Conservation (phyloP, 805 yeast genomes). For the Blastobotrys peoriensis region DNA sequence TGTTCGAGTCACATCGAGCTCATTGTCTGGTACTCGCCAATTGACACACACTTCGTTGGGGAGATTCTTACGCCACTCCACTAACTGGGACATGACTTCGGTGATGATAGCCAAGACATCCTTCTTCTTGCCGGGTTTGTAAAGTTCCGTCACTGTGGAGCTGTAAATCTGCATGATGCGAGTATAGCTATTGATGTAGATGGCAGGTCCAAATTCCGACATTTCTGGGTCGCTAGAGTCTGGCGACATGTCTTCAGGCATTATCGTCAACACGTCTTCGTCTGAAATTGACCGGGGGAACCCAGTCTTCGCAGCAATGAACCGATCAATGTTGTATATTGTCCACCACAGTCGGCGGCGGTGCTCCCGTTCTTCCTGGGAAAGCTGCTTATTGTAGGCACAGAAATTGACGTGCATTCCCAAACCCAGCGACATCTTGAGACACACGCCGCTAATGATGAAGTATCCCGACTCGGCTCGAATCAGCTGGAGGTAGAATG, state of each 20-base stretch:
- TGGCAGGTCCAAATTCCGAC: constrained; percentile 17
- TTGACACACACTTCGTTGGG: constrained; percentile 14
- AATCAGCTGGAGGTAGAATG: constrained; percentile 19
- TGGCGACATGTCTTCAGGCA: constrained; percentile 13
- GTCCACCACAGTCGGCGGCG: constrained; percentile 24
- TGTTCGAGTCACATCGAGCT: constrained; percentile 17
- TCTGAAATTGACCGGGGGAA: constrained; percentile 19
- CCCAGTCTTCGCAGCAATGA: constrained; percentile 21
- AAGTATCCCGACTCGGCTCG: constrained; percentile 17
- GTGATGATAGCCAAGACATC: constrained; percentile 15
- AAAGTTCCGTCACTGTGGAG: constrained; percentile 14
- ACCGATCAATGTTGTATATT: constrained; percentile 19
- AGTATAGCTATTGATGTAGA: constrained; percentile 19
- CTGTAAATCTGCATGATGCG: constrained; percentile 17
- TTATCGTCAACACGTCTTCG: constrained; percentile 13
- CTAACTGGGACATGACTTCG: constrained; percentile 14
- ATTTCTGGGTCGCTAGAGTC: background rate
- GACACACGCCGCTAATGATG: constrained; percentile 15
- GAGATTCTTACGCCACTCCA: constrained; percentile 18
- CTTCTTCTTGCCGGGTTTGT: constrained; percentile 15
- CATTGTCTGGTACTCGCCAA: constrained; percentile 9
- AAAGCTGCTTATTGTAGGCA: constrained; percentile 9
- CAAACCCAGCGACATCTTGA: constrained; percentile 17
- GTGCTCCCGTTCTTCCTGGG: constrained; percentile 18
- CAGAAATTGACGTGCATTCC: constrained; percentile 19